Evolutionary conservation across 164 flowering plant species (phyloP), one percentile per base, ranked within the genome.

Genomic region (Akebia trifoliata): DNA sequence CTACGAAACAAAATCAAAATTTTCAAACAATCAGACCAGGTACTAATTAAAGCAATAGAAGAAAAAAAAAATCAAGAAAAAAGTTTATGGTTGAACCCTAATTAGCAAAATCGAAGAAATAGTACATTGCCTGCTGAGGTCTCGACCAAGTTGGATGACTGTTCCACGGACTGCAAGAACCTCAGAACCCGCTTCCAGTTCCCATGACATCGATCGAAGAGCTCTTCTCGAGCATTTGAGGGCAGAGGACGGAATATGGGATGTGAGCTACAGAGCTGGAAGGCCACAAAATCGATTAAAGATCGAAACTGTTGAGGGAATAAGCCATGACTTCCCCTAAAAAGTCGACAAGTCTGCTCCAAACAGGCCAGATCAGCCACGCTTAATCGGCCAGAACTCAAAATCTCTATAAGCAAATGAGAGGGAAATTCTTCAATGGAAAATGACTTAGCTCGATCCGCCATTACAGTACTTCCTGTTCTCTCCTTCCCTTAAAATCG

Each of bases 61-160:
- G n/a, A n/a, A n/a, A n/a, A n/a, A n/a, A n/a, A n/a, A n/a, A n/a
- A n/a, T n/a, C n/a, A n/a, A n/a, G n/a, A n/a, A n/a, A n/a, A n/a
- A n/a, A n/a, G n/a, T 14, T 29, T 9, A 63, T 29, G 32, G 29
- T 15, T 22, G 54, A 24, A 21, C 6, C 10, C 30, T 24, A 5
- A 26, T 36, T 45, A 25, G 37, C 40, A 55, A 56, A 45, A 61
- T 61, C 38, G 60, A 72, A 69, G 81, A 85, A 71, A 64, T 69
- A 74, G 74, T 86, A 92, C 98, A 72, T 84, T 92, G 89, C 93
- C 92, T 60, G 91, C 72, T 49, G 94, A 71, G 34, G 94, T 83
- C 72, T 85, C 70, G 56, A 81, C 86, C 54, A 80, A 53, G 54
- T 69, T 69, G n/a, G 87, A 85, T 0, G 86, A 76, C 61, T 81